Conservation (phyloP, 2,329 filamentous ascomycete genomes). For the Venturia carpophila region DNA sequence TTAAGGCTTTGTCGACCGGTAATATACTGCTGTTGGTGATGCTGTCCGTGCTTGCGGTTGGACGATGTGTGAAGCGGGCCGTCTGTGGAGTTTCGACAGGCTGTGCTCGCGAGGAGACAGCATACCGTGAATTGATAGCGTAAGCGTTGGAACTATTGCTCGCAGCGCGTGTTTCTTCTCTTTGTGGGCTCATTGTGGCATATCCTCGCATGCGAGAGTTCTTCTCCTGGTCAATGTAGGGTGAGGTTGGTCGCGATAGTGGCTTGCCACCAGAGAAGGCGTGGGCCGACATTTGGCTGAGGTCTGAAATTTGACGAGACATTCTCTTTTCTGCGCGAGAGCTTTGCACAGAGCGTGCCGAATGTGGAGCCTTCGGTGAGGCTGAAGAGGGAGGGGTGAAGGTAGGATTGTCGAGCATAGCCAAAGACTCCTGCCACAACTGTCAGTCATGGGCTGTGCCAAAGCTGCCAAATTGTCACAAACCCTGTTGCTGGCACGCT, state of each 20-base stretch:
- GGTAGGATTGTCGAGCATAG: slow-evolving; percentile 61
- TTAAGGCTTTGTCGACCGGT: slow-evolving; percentile 78
- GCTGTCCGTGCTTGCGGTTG: slow-evolving; percentile 76
- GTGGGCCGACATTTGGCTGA: slow-evolving; percentile 35
- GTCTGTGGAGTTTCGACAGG: slow-evolving; percentile 52
- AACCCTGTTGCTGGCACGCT: slow-evolving; percentile 69
- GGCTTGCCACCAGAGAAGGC: slow-evolving; percentile 37
- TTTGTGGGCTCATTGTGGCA: slow-evolving; percentile 53
- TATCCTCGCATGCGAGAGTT: slow-evolving; percentile 39
- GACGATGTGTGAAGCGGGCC: slow-evolving; percentile 59
- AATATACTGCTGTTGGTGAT: slow-evolving; percentile 68
- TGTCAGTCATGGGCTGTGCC: slow-evolving; percentile 20
- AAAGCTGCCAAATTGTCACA: slow-evolving; percentile 26
- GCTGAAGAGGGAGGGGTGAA: slow-evolving; percentile 56
- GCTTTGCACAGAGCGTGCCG: slow-evolving; percentile 40
- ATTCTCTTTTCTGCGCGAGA: slow-evolving; percentile 42
- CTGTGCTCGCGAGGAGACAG: slow-evolving; percentile 5
- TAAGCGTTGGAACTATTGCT: slow-evolving; percentile 29
- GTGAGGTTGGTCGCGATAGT: slow-evolving; percentile 63
- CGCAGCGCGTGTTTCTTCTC: slow-evolving; percentile 46
- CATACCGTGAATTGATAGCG: slow-evolving; percentile 16
- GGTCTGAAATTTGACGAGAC: slow-evolving; percentile 39
- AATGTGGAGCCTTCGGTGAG: slow-evolving; percentile 55
- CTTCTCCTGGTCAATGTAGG: slow-evolving; percentile 54
- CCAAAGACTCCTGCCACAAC: slow-evolving; percentile 65